phyloP scores from a whole-genome alignment of 1,284 basidiomycete genomes.

The Porodaedalea pini region DNA sequence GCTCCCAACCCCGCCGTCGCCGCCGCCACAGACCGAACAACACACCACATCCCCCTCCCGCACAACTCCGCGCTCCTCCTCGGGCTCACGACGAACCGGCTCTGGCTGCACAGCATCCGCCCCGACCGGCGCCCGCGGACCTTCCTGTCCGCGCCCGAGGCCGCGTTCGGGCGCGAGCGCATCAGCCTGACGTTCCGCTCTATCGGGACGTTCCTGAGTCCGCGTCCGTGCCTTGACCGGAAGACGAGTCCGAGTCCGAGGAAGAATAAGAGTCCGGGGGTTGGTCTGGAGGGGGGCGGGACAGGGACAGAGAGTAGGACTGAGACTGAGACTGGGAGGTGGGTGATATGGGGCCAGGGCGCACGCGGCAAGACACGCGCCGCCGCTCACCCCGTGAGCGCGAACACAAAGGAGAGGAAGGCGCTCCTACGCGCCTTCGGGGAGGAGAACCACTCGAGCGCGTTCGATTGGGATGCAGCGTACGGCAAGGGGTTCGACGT shows the following conservation, averaged over 20 bases:
- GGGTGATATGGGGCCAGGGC: constrained; percentile 62
- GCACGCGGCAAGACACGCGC: constrained; percentile 55
- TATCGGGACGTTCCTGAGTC: constrained; percentile 68
- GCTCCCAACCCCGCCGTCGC: constrained; percentile 25
- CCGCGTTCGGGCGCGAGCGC: constrained; percentile 50
- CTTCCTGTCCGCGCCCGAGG: constrained; percentile 52
- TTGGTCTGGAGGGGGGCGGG: neutral
- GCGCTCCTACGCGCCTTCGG: constrained; percentile 60
- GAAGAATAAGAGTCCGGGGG: too few relatives aligned
- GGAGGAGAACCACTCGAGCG: constrained; percentile 60
- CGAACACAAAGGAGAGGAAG: constrained; percentile 47
- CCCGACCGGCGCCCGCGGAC: constrained; percentile 60
- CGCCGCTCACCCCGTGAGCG: constrained; percentile 47
- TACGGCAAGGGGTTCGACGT: constrained; percentile 69
- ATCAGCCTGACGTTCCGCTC: constrained; percentile 75
- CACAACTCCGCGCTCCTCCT: constrained; percentile 77
- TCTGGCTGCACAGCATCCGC: constrained; percentile 68
- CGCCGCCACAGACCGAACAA: constrained; percentile 31
- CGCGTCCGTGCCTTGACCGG: constrained; percentile 35
- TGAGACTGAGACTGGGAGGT: neutral
- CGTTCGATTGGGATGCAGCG: constrained; percentile 61
- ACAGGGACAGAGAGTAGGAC: neutral
- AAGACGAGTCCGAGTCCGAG: too few relatives aligned
- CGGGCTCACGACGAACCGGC: constrained; percentile 63
- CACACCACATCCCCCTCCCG: constrained; percentile 64